Evolutionary conservation across 106 monocot genomes (phyloP), one percentile per base, ranked within the genome.

Genomic region (Xerophyta viscosa): DNA sequence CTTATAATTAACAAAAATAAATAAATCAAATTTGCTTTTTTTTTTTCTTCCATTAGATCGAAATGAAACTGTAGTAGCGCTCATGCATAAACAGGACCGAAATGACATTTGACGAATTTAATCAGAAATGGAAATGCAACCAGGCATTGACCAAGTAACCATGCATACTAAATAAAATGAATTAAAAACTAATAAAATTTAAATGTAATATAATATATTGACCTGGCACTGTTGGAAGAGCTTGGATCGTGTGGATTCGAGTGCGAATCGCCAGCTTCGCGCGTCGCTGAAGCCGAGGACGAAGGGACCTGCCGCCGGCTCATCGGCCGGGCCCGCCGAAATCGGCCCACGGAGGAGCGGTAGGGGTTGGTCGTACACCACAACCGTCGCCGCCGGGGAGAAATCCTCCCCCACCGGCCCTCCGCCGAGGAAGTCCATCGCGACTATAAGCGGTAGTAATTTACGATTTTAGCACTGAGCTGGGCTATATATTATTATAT

Each of bases 161-260:
- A 44, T 8, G 43, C 43, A 44, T 3, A 17, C 8, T 8, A 44
- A 17, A 44, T 14, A 3, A 9, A 14, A 44, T 44, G 9, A 17
- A 14, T 9, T 44, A 17, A 44, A 10, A 44, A 3, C 8, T 44
- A 14, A 10, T 17, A 44, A 9, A 33, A 33, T 6, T 33, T 33
- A 6, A 6, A 10, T 33, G 7, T 10, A 33, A 33, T 10, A 10
- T 33, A 10, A 33, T 10, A 6, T 10, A 33, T 33, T 5, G 33
- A 96, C 94, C 94, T 85, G 48, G 66, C 90, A 98, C 24, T 98
- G 85, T 8, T 66, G 68, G 22, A 67, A 10, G 62, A 98, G 50
- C 60, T 80, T 98, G 20, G 86, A 67, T 42, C 64, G 67, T 0
- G 89, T 73, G 48, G 73, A 57, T 13, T 52, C 37, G 39, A 57